Evolutionary conservation across 75 land plant species (phyloP), one percentile per base, ranked within the genome.

Genomic region (Larix kaempferi): DNA sequence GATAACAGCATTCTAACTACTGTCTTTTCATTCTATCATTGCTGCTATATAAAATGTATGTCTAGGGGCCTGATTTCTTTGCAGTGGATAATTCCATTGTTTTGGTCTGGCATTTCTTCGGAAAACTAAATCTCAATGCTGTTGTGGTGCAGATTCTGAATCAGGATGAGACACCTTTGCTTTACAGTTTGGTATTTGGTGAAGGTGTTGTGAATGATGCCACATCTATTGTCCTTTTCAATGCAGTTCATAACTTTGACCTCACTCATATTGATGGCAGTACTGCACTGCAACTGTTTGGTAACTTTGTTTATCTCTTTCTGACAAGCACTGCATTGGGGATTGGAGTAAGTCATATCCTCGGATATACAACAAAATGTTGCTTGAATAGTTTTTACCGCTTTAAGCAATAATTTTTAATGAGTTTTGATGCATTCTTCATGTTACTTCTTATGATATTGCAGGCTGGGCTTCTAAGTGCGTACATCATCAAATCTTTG

Each of bases 151-250:
- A 84, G 85, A 81, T 86, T 14, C 80, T 86, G 27, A 84, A 57
- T 77, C 88, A 86, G 63, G 87, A 87, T 44, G 89, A 85, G 66
- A 87, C 89, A 35, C 89, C 89, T 67, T 65, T 87, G 59, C 79
- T 95, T 22, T 92, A 95, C 63, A 95, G 96, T 86, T 80, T 95
- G 74, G 99, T 95, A 73, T 94, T 94, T 60, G 98, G 97, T 33
- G 99, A 95, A 87, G 98, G 99, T 76, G 94, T 95, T 71, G 99
- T 94, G 61, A 92, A 92, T 81, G 94, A 90, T 84, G 94, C 94
- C 56, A 92, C 94, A 54, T 90, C 92, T 14, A 87, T 92, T 59
- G 94, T 92, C 59, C 90, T 92, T 71, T 92, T 92, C 78, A 86
- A 92, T 78, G 90, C 94, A 41, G 80, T 92, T 77, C 94, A 88